These are phyloP conservation scores for Diatrype stigma DNA, from an alignment of 2,329 filamentous ascomycete species.

Conservation along the genomic window DNA sequence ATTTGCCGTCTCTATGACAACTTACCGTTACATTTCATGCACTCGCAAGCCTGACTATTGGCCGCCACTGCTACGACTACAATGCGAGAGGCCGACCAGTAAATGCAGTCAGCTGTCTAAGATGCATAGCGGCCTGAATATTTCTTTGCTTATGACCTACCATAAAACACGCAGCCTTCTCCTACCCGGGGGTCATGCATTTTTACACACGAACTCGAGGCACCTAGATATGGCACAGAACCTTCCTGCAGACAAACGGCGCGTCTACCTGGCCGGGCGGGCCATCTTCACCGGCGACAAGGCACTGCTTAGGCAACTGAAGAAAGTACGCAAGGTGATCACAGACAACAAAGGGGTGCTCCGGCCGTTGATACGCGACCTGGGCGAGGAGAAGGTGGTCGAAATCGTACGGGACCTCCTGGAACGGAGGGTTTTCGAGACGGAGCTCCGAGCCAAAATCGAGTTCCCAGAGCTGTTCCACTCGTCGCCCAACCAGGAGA, in stretches of 20 bases:
- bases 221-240: no score
- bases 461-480: conserved; percentile 31
- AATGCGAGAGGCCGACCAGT: no score
- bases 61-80: no score
- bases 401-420: conserved; percentile 20
- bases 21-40: no score
- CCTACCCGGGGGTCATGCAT: no score
- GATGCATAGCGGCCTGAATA: no score
- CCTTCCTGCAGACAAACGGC: conserved; percentile 15
- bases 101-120: no score
- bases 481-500: conserved; percentile 19
- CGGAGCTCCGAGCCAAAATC: conserved; percentile 27
- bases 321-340: conserved; percentile 21
- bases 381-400: conserved; percentile 13
- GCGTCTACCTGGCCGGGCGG: conserved; percentile 24
- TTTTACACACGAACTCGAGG: no score
- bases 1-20: no score
- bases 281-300: conserved; percentile 23
- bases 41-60: no score
- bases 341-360: conserved; percentile 8
- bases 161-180: no score
- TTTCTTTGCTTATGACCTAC: no score
- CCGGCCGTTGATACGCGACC: conserved; percentile 9
- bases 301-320: conserved; percentile 17
- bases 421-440: conserved; percentile 25